Evolutionary conservation across 2,329 filamentous ascomycete species (phyloP), one percentile per base, ranked within the genome.

Genomic region (Huntiella savannae): DNA sequence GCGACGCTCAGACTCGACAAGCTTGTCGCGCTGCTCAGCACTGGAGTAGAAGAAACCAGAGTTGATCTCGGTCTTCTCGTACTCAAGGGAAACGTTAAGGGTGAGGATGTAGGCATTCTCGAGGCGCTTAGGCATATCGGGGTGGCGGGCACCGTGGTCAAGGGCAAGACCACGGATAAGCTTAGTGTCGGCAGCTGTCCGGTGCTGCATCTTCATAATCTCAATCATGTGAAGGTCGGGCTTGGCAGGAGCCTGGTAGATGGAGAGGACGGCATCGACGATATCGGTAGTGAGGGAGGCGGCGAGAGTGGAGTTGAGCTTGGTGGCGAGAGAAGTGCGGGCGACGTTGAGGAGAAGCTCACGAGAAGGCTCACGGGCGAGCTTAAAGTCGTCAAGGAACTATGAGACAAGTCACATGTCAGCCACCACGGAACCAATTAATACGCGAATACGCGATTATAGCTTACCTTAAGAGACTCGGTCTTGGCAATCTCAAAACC

Each of bases 121-220:
- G 28, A 98, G 77, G 49, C 82, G 74, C 70, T 94, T 96, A 6
- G 91, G 85, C 91, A 98, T 98, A 59, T 98, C 91, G 3, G 91
- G 91, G 64, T 98, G 91, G 58, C 91, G 77, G 10, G 91, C 87
- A 54, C 91, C 91, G 62, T 98, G 91, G 58, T 98, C 91, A 51
- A 98, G 69, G 7, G 85, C 91, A 49, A 98, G 71, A 50, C 91
- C 91, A 53, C 82, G 78, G 62, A 98, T 95, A 50, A 98, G 76
- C 63, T 94, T 86, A 48, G 91, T 98, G 63, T 98, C 91, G 32
- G 91, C 84, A 49, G 88, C 87, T 45, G 84, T 86, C 55, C 88
- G 82, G 68, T 98, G 91, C 68, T 98, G 91, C 88, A 98, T 96
- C 62, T 93, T 96, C 91, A 98, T 98, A 57, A 98, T 96, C 66